phyloP scores from a whole-genome alignment of 768 basidiomycete species.

The Lactarius evosmus region DNA sequence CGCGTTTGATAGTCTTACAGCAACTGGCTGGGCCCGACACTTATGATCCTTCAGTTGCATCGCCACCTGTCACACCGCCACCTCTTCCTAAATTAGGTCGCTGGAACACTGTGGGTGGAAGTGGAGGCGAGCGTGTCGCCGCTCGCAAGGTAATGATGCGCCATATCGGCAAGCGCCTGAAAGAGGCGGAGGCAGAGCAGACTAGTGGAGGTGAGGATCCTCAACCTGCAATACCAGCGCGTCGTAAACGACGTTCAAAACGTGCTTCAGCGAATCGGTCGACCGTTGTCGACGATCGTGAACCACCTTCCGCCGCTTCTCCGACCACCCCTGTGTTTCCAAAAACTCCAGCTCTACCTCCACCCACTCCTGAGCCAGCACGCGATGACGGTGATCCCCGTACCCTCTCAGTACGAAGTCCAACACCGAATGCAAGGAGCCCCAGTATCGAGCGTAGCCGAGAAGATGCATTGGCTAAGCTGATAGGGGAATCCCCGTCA shows the following conservation, averaged over 20 bases:
- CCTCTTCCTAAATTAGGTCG: constrained; percentile 46
- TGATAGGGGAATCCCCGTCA: constrained; percentile 20
- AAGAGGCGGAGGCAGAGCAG: constrained; percentile 62
- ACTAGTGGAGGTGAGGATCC: constrained; percentile 58
- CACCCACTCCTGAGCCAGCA: constrained; percentile 18
- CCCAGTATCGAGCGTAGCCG: constrained; percentile 28
- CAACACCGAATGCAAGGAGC: constrained; percentile 24
- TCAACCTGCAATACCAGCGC: constrained; percentile 19
- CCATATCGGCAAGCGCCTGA: constrained; percentile 53
- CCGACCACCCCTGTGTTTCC: constrained; percentile 28
- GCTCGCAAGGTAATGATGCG: constrained; percentile 67
- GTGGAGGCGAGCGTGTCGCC: constrained; percentile 73
- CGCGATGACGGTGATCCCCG: constrained; percentile 14
- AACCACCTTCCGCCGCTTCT: constrained; percentile 30
- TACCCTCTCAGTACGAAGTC: constrained; percentile 18
- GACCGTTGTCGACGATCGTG: constrained; percentile 35
- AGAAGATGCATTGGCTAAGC: constrained; percentile 25
- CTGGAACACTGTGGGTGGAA: constrained; percentile 80
- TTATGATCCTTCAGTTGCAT: constrained; percentile 52
- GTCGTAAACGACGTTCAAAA: constrained; percentile 25
- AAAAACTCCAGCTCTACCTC: constrained; percentile 18
- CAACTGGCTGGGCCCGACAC: constrained; percentile 76
- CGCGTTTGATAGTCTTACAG: constrained; percentile 73
- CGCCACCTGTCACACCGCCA: constrained; percentile 46
- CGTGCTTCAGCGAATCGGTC: constrained; percentile 26